Evolutionary conservation across 768 basidiomycete genomes (phyloP), one percentile per base, ranked within the genome.

Genomic region (Gymnopilus junonius): DNA sequence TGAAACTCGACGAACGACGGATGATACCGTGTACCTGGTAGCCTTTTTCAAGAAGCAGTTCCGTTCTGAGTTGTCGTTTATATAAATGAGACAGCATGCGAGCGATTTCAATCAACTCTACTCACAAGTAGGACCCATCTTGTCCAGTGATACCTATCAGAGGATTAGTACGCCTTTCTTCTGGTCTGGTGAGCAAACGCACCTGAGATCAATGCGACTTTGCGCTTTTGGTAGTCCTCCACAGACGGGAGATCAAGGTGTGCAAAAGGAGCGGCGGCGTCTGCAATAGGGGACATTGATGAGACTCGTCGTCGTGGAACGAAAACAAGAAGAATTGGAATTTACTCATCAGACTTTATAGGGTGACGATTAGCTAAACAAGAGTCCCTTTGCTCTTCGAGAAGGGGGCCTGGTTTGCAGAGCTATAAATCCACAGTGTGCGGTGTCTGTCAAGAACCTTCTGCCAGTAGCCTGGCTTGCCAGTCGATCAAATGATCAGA

Each of bases 1-100:
- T 99, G 88, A 99, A 99, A 70, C 93, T 95, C 21, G 97, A 98
- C 32, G 95, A 97, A 61, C 96, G 92, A 69, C 96, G 92, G 70
- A 99, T 97, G 79, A 97, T 95, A 42, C 93, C 95, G 70, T 97
- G 95, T 3, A 97, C 95, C 65, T 94, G 85, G 73, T 97, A 97
- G 20, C 95, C 95, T 75, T 96, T 95, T 56, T 83, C 82, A 58
- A 97, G 78, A 64, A 97, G 81, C 25, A 96, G 79, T 75, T 96
- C 94, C 23, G 93, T 91, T 55, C 94, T 94, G 65, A 55, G 61
- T 21, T 40, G 58, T 58, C 43, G 20, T 14, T 37, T 54, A 43
- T n/a, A n/a, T n/a, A n/a, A 23, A 48, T 59, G 37, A 61, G 61
- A 46, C 31, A 58, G 31, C 4, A 15, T 27, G n/a, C 34, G 23